Conservation (phyloP, 805 yeast species). For the Myxozyma lipomycoides region DNA sequence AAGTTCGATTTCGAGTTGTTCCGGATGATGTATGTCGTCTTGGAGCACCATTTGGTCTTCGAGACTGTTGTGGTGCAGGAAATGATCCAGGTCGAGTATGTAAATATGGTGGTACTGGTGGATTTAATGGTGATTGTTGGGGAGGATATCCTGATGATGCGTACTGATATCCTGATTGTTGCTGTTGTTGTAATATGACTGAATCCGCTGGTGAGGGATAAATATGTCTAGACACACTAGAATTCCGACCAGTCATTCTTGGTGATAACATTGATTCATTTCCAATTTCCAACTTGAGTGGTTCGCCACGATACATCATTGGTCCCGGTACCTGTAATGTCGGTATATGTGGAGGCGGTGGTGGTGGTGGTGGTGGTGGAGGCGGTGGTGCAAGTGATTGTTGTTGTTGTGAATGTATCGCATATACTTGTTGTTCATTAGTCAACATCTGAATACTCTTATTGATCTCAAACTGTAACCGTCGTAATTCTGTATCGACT, state of each 20-base stretch:
- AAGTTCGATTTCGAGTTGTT: neutral
- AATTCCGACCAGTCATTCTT: conserved; percentile 1
- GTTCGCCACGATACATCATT: too few relatives aligned
- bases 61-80: conserved; percentile 14
- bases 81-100: conserved; percentile 22
- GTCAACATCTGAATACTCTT: conserved; percentile 7
- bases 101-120: conserved; percentile 10
- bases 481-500: conserved; percentile 14
- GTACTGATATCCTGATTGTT: conserved; percentile 5
- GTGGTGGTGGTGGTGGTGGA: conserved; percentile 1
- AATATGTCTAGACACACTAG: conserved; percentile 2
- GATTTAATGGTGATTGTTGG: conserved; percentile 7
- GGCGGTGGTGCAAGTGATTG: neutral
- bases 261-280: neutral
- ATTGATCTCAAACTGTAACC: conserved; percentile 10
- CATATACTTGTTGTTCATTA: conserved; percentile 4
- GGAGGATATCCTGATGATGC: neutral
- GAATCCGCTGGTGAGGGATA: conserved; percentile 1
- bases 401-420: conserved; percentile 4
- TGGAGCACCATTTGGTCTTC: conserved; percentile 1
- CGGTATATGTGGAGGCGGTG: neutral
- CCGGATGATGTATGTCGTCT: conserved; percentile 22
- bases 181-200: conserved; percentile 2
- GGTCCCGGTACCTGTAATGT: neutral
- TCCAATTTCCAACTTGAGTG: too few relatives aligned